Conservation (phyloP, 2,329 filamentous ascomycete genomes). For the Cytospora piceicola region DNA sequence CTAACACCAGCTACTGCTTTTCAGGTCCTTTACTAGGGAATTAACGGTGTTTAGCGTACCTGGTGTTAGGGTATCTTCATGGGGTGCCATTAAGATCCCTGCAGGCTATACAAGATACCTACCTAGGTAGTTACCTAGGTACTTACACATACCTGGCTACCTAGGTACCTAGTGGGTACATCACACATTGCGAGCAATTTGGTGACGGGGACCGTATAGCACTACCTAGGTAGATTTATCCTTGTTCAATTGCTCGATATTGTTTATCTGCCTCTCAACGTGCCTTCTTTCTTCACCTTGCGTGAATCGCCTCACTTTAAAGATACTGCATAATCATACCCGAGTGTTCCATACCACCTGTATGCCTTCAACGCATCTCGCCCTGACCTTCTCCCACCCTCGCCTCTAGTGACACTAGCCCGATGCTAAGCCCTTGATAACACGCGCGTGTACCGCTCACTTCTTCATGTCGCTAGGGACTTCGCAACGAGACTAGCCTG, state of each 20-base stretch:
- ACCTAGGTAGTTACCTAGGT: not conserved
- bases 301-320: not conserved
- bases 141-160: not conserved
- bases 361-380: not conserved
- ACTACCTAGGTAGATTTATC: too few species aligned
- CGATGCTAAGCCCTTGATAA: not conserved
- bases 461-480: too few species aligned
- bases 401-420: not conserved
- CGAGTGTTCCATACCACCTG: not conserved
- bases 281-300: not conserved
- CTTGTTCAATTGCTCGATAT: not conserved
- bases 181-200: too few species aligned
- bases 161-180: not conserved
- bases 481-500: not conserved
- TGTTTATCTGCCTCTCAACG: not conserved
- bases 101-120: not conserved
- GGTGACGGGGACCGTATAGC: too few species aligned
- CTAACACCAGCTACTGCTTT: slow-evolving; percentile 6
- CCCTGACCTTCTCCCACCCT: not conserved
- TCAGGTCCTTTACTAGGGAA: rapidly evolving
- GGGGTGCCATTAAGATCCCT: slow-evolving; percentile 13
- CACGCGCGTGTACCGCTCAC: too few species aligned
- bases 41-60: not conserved
- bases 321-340: not conserved
- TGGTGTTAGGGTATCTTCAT: not conserved